These are phyloP conservation scores for Lactarius hatsudake DNA, from an alignment of 768 basidiomycete species.

Conservation along the genomic window DNA sequence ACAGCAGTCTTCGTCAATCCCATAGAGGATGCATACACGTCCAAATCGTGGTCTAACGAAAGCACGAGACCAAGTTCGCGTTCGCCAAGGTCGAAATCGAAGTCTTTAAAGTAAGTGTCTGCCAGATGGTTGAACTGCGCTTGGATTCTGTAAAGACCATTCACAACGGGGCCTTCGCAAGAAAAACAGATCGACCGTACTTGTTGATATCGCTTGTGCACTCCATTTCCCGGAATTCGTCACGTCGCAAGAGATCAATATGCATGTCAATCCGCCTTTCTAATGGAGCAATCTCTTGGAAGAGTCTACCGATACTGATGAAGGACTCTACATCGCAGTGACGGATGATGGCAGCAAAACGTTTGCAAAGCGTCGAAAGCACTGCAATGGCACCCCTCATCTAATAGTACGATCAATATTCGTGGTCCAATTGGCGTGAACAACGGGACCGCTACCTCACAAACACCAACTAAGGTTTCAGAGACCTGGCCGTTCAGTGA, in stretches of 20 bases:
- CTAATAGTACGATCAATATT: conserved; percentile 37
- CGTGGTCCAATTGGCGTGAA: neutral
- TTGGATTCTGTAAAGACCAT: conserved; percentile 59
- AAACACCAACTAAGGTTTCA: conserved; percentile 88
- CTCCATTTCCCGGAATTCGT: conserved; percentile 92
- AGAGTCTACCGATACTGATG: conserved; percentile 79
- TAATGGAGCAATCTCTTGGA: conserved; percentile 79
- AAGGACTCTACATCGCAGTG: conserved; percentile 83
- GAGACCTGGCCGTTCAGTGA: conserved; percentile 79
- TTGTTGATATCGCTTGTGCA: conserved; percentile 87
- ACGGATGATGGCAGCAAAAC: conserved; percentile 81
- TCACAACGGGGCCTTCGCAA: neutral
- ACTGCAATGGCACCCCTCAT: conserved; percentile 82
- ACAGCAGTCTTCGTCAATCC: conserved; percentile 88
- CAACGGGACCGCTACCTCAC: conserved; percentile 60
- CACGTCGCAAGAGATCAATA: conserved; percentile 74
- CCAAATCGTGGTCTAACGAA: conserved; percentile 87
- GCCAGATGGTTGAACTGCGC: conserved; percentile 92
- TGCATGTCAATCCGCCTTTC: conserved; percentile 94
- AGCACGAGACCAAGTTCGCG: conserved; percentile 80
- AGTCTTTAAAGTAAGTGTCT: conserved; percentile 79
- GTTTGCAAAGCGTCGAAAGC: conserved; percentile 80
- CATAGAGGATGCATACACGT: conserved; percentile 90
- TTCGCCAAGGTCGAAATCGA: conserved; percentile 87
- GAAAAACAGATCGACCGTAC: conserved; percentile 44